Percentiles rank a stretch among this genome's conserved stretches.
phyloP scores from a whole-genome alignment of 148 eudicot genomes.

The Rhododendron kiyosumense region DNA sequence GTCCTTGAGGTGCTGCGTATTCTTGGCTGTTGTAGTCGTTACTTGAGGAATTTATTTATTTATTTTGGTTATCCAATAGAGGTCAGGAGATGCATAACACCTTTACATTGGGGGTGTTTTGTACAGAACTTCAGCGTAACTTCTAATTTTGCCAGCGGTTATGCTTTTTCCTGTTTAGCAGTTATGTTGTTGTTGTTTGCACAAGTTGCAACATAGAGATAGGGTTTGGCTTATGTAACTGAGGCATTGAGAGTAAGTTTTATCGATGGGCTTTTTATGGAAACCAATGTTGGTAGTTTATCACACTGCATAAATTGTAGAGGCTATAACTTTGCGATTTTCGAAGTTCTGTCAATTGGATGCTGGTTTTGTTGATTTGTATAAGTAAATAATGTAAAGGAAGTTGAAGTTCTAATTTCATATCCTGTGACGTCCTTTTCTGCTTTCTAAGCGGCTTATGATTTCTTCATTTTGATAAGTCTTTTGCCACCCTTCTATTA shows the following conservation, averaged over 20 bases:
- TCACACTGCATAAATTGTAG: neutral
- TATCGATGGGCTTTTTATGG: no score
- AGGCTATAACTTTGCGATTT: neutral
- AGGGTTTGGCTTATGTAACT: neutral
- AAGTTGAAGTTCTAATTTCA: neutral
- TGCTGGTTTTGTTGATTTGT: neutral
- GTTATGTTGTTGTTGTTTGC: neutral
- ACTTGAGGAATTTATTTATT: neutral
- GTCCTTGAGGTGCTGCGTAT: no score
- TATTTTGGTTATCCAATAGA: neutral
- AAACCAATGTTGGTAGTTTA: neutral
- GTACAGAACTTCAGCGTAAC: neutral
- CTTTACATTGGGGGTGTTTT: neutral
- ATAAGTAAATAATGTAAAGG: neutral
- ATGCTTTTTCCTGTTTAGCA: neutral
- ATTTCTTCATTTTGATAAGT: neutral
- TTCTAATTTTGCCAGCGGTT: neutral
- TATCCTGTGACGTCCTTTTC: neutral
- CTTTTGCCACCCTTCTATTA: neutral
- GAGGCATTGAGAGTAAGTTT: neutral
- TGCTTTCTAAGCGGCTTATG: neutral
- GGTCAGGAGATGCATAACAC: neutral
- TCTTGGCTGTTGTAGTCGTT: neutral
- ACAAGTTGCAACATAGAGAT: neutral
- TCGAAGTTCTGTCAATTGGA: neutral